phyloP scores from a whole-genome alignment of 106 monocot species.

The Dendrobium nobile region DNA sequence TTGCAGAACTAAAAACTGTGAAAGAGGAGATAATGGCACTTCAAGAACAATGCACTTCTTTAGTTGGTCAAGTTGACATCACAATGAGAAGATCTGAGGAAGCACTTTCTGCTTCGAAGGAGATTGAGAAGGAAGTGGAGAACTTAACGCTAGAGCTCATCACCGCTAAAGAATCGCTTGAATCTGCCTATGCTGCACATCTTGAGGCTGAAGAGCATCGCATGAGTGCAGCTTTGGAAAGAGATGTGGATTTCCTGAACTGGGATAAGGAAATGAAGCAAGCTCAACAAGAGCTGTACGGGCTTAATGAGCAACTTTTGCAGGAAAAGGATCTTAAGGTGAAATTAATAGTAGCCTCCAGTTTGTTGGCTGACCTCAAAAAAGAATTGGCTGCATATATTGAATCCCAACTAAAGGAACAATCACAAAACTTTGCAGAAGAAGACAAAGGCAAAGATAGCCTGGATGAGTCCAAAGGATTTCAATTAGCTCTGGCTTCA shows the following conservation, averaged over 20 bases:
- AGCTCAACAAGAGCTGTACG: slow-evolving; percentile 18
- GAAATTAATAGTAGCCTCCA: slow-evolving; percentile 8
- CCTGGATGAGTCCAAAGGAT: background rate
- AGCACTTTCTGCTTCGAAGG: slow-evolving; percentile 12
- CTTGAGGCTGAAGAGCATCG: slow-evolving; percentile 31
- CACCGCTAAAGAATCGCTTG: slow-evolving; percentile 16
- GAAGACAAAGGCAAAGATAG: background rate
- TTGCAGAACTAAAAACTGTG: slow-evolving; percentile 19
- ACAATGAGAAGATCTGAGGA: slow-evolving; percentile 14
- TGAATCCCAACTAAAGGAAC: slow-evolving; percentile 15
- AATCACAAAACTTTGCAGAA: background rate
- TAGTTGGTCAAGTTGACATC: slow-evolving; percentile 10
- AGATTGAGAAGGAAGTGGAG: slow-evolving; percentile 22
- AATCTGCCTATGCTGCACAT: slow-evolving; percentile 28
- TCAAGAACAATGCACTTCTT: slow-evolving; percentile 6
- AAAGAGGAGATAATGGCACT: slow-evolving; percentile 9
- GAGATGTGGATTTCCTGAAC: slow-evolving; percentile 17
- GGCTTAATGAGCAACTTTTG: slow-evolving; percentile 15
- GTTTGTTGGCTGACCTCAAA: slow-evolving; percentile 7
- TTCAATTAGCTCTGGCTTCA: slow-evolving; percentile 9
- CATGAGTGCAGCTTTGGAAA: slow-evolving; percentile 20
- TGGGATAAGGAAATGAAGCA: slow-evolving; percentile 25
- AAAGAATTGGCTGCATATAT: slow-evolving; percentile 16
- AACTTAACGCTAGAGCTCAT: slow-evolving; percentile 20
- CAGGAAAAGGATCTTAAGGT: slow-evolving; percentile 14